phyloP scores from a whole-genome alignment of 1,284 basidiomycete genomes.

The Rhodotorula sp. region DNA sequence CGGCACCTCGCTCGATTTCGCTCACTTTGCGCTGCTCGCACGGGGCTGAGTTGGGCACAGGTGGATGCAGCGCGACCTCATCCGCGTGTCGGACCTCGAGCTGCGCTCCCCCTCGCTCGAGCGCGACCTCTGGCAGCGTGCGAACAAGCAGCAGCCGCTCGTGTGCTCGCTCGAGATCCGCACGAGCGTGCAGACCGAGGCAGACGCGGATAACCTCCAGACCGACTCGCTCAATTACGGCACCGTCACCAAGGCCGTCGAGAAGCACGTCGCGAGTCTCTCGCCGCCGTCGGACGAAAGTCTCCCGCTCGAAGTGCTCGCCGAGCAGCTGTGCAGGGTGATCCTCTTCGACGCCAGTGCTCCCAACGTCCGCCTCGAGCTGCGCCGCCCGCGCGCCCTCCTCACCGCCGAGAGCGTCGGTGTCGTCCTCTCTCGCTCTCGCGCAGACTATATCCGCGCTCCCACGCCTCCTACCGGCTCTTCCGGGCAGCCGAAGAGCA shows the following conservation, averaged over 20 bases:
- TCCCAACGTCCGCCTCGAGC: conserved; percentile 34
- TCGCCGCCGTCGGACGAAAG: background rate
- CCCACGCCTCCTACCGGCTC: background rate
- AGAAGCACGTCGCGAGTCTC: conserved; percentile 23
- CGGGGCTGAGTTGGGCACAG: background rate
- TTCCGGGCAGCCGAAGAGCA: no score
- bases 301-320: conserved; percentile 30
- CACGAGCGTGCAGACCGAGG: conserved; percentile 53
- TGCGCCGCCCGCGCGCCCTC: conserved; percentile 30
- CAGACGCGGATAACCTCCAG: conserved; percentile 29
- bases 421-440: conserved; percentile 26
- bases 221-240: conserved; percentile 57
- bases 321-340: conserved; percentile 31
- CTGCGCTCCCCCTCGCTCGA: conserved; percentile 36
- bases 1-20: background rate
- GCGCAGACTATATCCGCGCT: conserved; percentile 20
- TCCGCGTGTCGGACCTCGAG: conserved; percentile 43
- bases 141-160: conserved; percentile 58
- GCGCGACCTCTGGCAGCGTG: conserved; percentile 35
- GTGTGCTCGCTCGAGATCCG: conserved; percentile 60
- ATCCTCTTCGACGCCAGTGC: conserved; percentile 35
- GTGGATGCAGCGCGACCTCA: conserved; percentile 39
- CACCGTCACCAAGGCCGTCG: conserved; percentile 53
- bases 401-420: conserved; percentile 34
- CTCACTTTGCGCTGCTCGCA: background rate